Percentiles rank a stretch among this genome's conserved stretches.
Evolutionary conservation across 75 land plant genomes (phyloP).

Genomic region (Selaginella tamariscina): DNA sequence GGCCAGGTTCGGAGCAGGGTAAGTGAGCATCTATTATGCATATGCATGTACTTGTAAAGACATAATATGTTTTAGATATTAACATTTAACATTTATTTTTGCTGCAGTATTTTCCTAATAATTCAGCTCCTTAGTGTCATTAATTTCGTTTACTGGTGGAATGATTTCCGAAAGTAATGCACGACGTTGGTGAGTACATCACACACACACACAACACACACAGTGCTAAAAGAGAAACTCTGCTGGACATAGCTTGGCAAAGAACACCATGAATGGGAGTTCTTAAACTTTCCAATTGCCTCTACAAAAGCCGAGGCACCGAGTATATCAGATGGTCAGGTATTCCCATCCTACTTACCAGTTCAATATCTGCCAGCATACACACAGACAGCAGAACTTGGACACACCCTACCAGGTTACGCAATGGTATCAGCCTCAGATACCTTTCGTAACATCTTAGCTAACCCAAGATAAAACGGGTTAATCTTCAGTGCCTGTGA

Average conservation of each 20-base stretch:
- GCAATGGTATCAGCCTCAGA: constrained; percentile 43
- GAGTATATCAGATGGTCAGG: constrained; percentile 55
- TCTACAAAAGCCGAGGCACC: constrained; percentile 72
- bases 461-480: constrained; percentile 51
- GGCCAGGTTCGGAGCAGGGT: constrained; percentile 21
- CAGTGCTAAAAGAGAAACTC: constrained; percentile 66
- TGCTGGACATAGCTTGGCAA: constrained; percentile 54
- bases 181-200: constrained; percentile 31
- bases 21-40: no score
- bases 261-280: constrained; percentile 53
- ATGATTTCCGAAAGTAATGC: constrained; percentile 26
- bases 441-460: constrained; percentile 51
- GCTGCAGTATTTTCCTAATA: constrained; percentile 29
- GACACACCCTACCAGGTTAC: constrained; percentile 33
- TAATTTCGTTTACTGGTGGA: constrained; percentile 34
- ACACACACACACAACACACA: constrained; percentile 53
- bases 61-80: no score
- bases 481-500: constrained; percentile 49
- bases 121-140: constrained; percentile 29
- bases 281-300: constrained; percentile 67
- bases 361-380: constrained; percentile 50
- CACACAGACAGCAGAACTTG: constrained; percentile 49
- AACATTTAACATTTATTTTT: background rate
- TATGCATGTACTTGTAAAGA: no score
- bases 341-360: constrained; percentile 62